Evolutionary conservation across 176 grass and related monocot species (phyloP).

Genomic region (Rhynchospora pubera): DNA sequence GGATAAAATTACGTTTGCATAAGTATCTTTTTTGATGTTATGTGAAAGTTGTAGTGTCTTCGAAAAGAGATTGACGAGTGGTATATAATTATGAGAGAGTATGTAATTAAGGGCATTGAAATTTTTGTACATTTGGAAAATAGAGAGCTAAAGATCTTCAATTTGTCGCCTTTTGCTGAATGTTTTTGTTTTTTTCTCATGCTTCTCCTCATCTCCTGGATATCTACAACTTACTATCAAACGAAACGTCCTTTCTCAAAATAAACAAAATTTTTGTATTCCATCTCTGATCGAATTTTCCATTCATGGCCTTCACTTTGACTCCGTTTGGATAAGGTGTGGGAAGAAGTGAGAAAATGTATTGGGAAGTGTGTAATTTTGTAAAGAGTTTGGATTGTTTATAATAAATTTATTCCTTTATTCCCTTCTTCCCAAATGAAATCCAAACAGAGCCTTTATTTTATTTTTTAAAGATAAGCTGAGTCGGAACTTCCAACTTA

Average conservation of each 20-base stretch:
- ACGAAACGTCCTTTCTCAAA: neutral
- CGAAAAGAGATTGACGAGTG: neutral
- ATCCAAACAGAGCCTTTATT: too few species aligned
- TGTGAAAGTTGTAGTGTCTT: neutral
- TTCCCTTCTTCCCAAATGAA: too few species aligned
- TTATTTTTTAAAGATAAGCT: too few species aligned
- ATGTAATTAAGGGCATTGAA: neutral
- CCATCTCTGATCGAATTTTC: neutral
- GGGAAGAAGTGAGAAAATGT: too few species aligned
- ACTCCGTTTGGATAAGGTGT: too few species aligned
- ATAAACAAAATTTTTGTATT: neutral
- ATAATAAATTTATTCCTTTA: too few species aligned
- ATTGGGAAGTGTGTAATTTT: too few species aligned
- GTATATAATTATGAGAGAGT: neutral
- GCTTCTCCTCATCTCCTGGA: neutral
- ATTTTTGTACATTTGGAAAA: constrained; percentile 9
- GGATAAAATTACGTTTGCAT: neutral
- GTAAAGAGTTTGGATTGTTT: too few species aligned
- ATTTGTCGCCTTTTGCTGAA: neutral
- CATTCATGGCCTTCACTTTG: neutral
- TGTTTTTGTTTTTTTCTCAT: neutral
- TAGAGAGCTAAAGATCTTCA: neutral
- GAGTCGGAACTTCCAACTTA: too few species aligned
- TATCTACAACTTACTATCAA: neutral
- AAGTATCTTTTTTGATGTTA: neutral